Conservation (phyloP, 148 eudicot genomes). For the Heliamphora exappendiculata region DNA sequence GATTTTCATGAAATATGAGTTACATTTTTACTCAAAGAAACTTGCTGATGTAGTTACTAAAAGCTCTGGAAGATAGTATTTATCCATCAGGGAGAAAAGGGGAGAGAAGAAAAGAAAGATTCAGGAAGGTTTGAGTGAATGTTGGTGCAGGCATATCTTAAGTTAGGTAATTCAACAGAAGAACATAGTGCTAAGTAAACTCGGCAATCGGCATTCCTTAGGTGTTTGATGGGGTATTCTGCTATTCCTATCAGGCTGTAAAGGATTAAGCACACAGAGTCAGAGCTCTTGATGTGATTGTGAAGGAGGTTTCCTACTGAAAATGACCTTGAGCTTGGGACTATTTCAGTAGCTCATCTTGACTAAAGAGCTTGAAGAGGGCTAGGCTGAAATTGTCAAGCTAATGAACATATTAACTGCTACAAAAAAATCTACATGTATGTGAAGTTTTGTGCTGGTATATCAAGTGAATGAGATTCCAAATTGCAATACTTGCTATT, state of each 20-base stretch:
- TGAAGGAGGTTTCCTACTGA: neutral
- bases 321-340: neutral
- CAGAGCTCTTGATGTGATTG: neutral
- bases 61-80: neutral
- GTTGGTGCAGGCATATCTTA: neutral
- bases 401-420: neutral
- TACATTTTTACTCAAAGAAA: neutral
- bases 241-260: neutral
- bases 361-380: neutral
- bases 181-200: neutral
- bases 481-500: neutral
- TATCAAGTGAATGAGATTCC: neutral
- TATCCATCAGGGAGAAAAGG: neutral
- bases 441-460: neutral
- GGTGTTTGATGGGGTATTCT: neutral
- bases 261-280: neutral
- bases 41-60: neutral
- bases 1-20: neutral
- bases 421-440: neutral
- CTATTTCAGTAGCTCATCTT: neutral
- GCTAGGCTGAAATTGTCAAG: neutral
- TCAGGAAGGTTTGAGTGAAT: slow-evolving; percentile 1
- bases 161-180: neutral
- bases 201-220: neutral
- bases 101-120: neutral